Evolutionary conservation across 1,284 basidiomycete genomes (phyloP), one percentile per base, ranked within the genome.

Genomic region (Ganoderma lucidum): DNA sequence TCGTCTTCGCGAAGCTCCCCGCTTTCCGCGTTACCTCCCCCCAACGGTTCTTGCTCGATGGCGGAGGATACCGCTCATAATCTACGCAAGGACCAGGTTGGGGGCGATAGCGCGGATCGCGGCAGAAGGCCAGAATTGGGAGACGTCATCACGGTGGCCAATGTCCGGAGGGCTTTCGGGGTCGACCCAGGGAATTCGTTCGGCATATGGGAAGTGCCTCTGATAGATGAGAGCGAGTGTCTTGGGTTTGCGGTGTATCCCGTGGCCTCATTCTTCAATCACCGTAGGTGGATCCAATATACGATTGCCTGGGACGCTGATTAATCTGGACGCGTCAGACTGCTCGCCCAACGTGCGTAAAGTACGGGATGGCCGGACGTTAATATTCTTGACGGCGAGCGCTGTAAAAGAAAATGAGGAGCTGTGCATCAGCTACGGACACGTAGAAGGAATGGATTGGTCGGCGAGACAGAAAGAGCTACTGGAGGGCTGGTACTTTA

Each of bases 161-260:
- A 80, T 60, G 81, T 88, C 35, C 85, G 90, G 37, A 83, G 80
- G 2, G 79, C 89, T 12, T 79, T 91, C 30, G 83, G 83, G n/a
- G 84, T 90, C 28, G 90, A 91, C 71, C 83, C 85, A 42, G 89
- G 89, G 23, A 91, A 91, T 74, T 84, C 88, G 15, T 91, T 92
- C 71, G 90, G 90, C 30, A 83, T 92, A 56, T 91, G 87, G 86
- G 88, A 91, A 72, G 80, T 80, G 70, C 77, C 78, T 48, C 55
- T 77, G 41, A 79, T 78, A 28, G 78, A 78, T 12, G 86, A 87
- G 73, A 87, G 83, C 71, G 90, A 91, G 78, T 90, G 90, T 84
- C 77, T 90, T 45, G 90, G 90, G 37, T 92, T 88, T 83, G 88
- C 84, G 3, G 82, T 90, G 70, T 91, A 89, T 78, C 78, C 85